phyloP scores from a whole-genome alignment of 805 yeast genomes.

The Myxozyma monticola region DNA sequence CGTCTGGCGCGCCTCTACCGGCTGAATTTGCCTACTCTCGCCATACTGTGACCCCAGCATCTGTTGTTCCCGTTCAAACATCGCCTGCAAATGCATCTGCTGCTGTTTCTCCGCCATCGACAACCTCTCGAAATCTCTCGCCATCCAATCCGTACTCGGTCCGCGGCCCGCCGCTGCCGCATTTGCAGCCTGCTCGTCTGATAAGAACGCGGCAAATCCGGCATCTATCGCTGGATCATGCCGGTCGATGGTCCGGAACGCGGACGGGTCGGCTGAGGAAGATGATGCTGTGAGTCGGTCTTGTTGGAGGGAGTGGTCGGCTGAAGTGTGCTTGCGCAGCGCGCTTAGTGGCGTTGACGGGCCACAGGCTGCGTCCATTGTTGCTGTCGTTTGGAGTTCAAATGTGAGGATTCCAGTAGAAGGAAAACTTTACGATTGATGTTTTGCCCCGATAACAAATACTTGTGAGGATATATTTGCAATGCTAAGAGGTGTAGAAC shows the following conservation, averaged over 20 bases:
- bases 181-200: neutral
- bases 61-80: slow-evolving; percentile 1
- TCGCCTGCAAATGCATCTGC: slow-evolving; percentile 1
- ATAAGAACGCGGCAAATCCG: slow-evolving; percentile 14
- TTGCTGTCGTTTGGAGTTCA: no score
- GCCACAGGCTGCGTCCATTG: slow-evolving; percentile 28
- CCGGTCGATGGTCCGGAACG: slow-evolving; percentile 1
- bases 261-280: neutral
- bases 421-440: no score
- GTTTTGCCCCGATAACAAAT: no score
- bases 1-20: slow-evolving; percentile 3
- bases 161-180: no score
- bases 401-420: no score
- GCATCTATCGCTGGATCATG: slow-evolving; percentile 7
- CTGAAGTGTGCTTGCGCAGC: slow-evolving; percentile 20
- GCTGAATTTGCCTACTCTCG: neutral
- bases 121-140: slow-evolving; percentile 10
- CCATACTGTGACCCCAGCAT: neutral
- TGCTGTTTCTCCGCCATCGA: slow-evolving; percentile 7
- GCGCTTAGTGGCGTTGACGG: slow-evolving; percentile 26
- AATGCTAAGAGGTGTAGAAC: no score
- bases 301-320: slow-evolving; percentile 24
- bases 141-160: neutral
- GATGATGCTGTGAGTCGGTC: slow-evolving; percentile 12
- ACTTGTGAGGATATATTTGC: no score